phyloP scores from a whole-genome alignment of 2,329 filamentous ascomycete genomes.

The Myriosclerotinia scirpicola region DNA sequence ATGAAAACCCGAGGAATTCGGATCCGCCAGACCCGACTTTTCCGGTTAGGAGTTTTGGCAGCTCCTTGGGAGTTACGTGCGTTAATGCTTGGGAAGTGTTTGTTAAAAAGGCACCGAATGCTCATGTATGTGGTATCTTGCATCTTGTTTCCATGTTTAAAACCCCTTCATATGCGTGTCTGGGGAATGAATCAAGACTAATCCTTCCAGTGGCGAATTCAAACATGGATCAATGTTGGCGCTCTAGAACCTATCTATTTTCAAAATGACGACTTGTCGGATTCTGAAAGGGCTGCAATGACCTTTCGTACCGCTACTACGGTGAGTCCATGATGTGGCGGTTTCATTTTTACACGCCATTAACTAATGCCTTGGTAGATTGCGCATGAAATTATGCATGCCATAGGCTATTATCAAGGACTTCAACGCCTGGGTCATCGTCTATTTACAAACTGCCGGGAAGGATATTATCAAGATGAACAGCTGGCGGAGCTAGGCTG shows the following conservation, averaged over 20 bases:
- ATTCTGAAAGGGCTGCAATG: not conserved
- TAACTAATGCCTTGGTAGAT: not conserved
- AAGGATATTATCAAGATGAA: conserved; percentile 9
- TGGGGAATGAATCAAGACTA: not conserved
- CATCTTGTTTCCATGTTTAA: not conserved
- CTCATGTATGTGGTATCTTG: not conserved
- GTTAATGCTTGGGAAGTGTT: conserved; percentile 11
- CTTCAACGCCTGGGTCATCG: not conserved
- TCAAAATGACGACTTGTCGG: not conserved
- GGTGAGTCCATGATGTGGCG: not conserved
- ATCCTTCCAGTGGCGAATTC: not conserved
- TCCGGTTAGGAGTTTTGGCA: not conserved
- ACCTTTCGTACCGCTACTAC: conserved; percentile 6
- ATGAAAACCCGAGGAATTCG: not conserved
- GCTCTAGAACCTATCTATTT: not conserved
- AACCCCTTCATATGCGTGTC: not conserved
- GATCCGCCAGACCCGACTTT: conserved; percentile 7
- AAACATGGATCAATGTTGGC: conserved; percentile 7
- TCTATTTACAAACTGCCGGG: not conserved
- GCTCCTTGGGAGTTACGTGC: not conserved
- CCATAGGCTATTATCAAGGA: conserved; percentile 10
- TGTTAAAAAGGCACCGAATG: not conserved
- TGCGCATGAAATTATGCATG: conserved; percentile 15
- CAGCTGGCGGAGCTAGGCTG: conserved; percentile 14
- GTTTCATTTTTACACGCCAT: too few species aligned